Conservation (phyloP, 495 filamentous ascomycete genomes). For the Beverwykella pulmonaria region DNA sequence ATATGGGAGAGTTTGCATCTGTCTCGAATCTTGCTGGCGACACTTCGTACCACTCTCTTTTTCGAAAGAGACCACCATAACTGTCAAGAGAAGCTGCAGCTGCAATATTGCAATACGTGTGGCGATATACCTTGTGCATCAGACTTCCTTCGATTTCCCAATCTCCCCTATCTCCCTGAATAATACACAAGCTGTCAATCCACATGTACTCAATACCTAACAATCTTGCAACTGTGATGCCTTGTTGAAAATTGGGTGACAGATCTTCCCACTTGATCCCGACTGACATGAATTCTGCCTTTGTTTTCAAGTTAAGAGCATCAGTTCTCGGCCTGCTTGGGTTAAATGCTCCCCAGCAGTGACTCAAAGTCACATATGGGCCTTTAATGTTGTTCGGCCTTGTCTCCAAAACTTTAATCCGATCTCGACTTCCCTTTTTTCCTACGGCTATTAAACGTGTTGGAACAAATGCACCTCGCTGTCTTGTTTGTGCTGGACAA, state of each 20-base stretch:
- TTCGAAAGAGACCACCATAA: conserved; percentile 7
- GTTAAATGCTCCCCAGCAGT: background rate
- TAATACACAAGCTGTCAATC: conserved; percentile 9
- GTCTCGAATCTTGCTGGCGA: background rate
- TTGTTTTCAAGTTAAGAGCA: background rate
- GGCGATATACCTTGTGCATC: conserved; percentile 11
- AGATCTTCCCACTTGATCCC: background rate
- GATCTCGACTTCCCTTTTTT: background rate
- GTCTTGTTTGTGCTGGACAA: background rate
- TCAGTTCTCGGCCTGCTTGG: background rate
- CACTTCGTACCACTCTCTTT: background rate
- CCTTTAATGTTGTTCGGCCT: background rate
- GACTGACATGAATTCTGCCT: background rate
- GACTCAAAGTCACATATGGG: background rate
- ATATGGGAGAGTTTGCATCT: background rate
- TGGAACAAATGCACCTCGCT: background rate
- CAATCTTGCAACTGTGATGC: conserved; percentile 4
- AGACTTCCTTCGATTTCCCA: conserved; percentile 1
- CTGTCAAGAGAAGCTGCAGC: conserved; percentile 1
- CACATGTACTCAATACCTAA: conserved; percentile 8
- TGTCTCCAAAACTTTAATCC: background rate
- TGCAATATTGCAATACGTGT: conserved; percentile 13
- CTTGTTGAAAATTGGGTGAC: background rate
- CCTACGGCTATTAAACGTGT: background rate
- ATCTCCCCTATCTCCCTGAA: background rate